phyloP scores from a whole-genome alignment of 805 yeast genomes.

The Yarrowia sp. region DNA sequence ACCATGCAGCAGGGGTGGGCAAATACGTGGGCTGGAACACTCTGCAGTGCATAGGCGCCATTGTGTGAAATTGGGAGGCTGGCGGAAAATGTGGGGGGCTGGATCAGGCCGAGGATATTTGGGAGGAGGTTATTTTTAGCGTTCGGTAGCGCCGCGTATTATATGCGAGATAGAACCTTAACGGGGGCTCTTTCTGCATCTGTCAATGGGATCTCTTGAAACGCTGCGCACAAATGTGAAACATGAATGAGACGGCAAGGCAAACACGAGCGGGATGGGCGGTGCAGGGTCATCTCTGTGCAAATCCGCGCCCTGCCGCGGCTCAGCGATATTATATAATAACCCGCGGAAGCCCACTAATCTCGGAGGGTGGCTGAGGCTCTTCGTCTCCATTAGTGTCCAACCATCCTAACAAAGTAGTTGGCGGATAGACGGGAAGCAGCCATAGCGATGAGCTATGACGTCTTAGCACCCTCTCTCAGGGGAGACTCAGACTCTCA shows the following conservation, averaged over 20 bases:
- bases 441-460: too few species aligned
- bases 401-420: too few species aligned
- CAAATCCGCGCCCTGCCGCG: background rate
- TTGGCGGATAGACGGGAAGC: too few species aligned
- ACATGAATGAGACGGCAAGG: background rate
- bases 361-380: background rate
- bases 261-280: background rate
- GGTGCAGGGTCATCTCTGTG: background rate
- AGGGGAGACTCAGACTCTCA: too few species aligned
- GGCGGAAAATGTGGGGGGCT: background rate
- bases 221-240: background rate
- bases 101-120: background rate
- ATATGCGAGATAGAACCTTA: background rate
- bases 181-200: background rate
- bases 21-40: background rate
- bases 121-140: background rate
- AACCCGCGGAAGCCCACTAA: background rate
- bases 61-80: background rate
- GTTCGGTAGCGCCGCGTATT: background rate
- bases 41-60: background rate
- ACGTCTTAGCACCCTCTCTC: too few species aligned
- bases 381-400: background rate
- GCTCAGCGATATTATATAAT: background rate
- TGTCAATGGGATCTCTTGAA: background rate
- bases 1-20: conserved; percentile 7